Base-by-base conservation (phyloP, 202 grass and related monocot genomes). In the Carex sylvatica region DNA sequence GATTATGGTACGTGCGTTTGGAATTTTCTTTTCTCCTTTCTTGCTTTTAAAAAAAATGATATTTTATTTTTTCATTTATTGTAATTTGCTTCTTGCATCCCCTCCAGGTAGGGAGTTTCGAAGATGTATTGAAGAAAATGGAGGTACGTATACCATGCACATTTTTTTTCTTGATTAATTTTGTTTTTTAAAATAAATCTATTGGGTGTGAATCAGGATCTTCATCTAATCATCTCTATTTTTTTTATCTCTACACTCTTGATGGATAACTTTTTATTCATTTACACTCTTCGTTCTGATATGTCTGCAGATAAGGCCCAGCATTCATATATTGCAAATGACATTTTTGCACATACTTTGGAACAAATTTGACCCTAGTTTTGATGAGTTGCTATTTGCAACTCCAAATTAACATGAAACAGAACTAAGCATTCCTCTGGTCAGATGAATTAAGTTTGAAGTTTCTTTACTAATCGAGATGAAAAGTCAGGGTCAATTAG, bases 81-180 rank as follows among this genome's bases (percentile, higher is more conserved):
- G 49, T 53, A 79, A 19, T 49, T 59, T 62, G 35, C 5, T 69
- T 18, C 3, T 24, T 63, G 62, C 61, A 12, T 36, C 20, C 73
- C 68, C 73, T 93, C 61, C 44, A 95, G 91, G 96, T 99, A 59
- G 96, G 96, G 23, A 95, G 93, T 92, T 90, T 99, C 83, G 96
- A 99, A 81, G 91, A 99, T 61, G 91, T 95, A 61, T 75, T 99
- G 54, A 99, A 92, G 87, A 99, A 95, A 95, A 99, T 93, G 96
- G 96, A 95, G 93, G 96, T 95, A 79, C 78, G 18, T 71, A 75
- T 60, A 46, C 67, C 67, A 7, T 36, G 35, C 78, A 54, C 38
- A 35, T 70, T 69, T 84, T 44, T 52, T 70, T 9, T 26, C 44
- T 6, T 62, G 11, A 24, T 13, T 88, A 16, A 78, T 40, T 56